These are phyloP conservation scores for Hanseniaspora mollemarum DNA, from an alignment of 805 yeast genomes.

Conservation along the genomic window DNA sequence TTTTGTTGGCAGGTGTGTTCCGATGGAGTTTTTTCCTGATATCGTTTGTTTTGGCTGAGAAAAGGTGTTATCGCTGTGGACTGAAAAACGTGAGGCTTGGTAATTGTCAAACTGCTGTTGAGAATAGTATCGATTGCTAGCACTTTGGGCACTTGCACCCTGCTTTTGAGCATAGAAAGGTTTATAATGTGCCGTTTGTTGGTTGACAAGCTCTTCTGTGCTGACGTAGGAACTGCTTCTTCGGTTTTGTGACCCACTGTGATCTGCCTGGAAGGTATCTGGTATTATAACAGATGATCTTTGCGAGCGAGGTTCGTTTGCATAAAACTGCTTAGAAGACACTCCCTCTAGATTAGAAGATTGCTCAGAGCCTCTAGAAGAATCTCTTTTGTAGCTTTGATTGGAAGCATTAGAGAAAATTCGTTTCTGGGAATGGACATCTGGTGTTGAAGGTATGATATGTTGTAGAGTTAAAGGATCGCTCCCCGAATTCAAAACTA, in stretches of 20 bases:
- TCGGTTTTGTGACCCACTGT: too few species aligned
- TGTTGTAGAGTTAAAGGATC: too few species aligned
- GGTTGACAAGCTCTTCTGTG: not conserved
- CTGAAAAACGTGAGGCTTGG: too few species aligned
- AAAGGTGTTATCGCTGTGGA: not conserved
- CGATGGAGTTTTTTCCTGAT: not conserved
- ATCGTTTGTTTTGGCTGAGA: not conserved
- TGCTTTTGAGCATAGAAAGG: conserved; percentile 13
- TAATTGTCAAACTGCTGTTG: not conserved
- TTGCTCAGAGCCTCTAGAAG: conserved; percentile 3
- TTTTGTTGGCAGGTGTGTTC: not conserved
- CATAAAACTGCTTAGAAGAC: not conserved
- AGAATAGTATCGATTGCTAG: too few species aligned
- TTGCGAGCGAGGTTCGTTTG: not conserved
- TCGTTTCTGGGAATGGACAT: not conserved
- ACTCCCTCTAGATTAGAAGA: not conserved
- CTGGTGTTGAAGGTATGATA: not conserved
- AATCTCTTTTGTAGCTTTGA: not conserved
- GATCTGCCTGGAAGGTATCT: not conserved
- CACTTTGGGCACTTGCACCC: too few species aligned
- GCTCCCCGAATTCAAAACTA: too few species aligned
- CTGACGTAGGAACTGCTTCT: conserved; percentile 10
- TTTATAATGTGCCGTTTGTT: conserved; percentile 1
- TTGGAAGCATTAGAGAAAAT: conserved; percentile 3
- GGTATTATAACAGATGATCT: not conserved